These are phyloP conservation scores for Atkinsonella texensis DNA, from an alignment of 2,329 filamentous ascomycete species.

Conservation along the genomic window DNA sequence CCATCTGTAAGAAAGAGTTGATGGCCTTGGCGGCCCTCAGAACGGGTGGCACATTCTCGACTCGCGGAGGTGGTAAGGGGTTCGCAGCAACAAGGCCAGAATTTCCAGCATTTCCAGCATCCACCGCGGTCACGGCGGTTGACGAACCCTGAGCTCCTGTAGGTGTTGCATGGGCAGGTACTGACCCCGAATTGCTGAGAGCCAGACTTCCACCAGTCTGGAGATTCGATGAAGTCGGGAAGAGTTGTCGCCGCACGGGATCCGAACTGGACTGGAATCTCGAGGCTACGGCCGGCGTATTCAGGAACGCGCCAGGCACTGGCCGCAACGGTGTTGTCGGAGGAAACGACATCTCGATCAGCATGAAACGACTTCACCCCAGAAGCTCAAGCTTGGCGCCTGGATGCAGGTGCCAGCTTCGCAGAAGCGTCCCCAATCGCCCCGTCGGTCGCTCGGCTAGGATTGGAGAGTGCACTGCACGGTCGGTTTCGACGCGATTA, in stretches of 20 bases:
- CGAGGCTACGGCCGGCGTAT: conserved; percentile 54
- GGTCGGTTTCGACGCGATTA: conserved; percentile 5
- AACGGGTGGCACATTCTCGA: conserved; percentile 48
- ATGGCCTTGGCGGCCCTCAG: conserved; percentile 73
- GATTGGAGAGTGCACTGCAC: neutral
- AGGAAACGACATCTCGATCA: conserved; percentile 39
- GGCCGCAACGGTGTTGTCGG: conserved; percentile 56
- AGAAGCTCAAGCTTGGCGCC: neutral
- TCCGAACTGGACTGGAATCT: conserved; percentile 33
- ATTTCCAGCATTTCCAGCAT: conserved; percentile 11
- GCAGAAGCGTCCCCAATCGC: conserved; percentile 2
- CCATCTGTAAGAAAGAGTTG: conserved; percentile 63
- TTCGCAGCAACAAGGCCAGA: conserved; percentile 19
- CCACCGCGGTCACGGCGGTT: conserved; percentile 13
- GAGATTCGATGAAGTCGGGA: conserved; percentile 21
- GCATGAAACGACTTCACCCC: conserved; percentile 1
- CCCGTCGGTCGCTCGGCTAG: neutral
- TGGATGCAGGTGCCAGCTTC: neutral
- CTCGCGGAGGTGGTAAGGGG: conserved; percentile 31
- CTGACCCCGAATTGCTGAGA: conserved; percentile 4
- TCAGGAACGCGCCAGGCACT: conserved; percentile 63
- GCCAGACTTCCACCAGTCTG: conserved; percentile 9
- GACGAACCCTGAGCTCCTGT: conserved; percentile 2
- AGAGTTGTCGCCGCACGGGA: conserved; percentile 40
- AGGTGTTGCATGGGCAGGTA: neutral